phyloP scores from a whole-genome alignment of 164 flowering plant genomes.

The Kalanchoe fedtschenkoi region DNA sequence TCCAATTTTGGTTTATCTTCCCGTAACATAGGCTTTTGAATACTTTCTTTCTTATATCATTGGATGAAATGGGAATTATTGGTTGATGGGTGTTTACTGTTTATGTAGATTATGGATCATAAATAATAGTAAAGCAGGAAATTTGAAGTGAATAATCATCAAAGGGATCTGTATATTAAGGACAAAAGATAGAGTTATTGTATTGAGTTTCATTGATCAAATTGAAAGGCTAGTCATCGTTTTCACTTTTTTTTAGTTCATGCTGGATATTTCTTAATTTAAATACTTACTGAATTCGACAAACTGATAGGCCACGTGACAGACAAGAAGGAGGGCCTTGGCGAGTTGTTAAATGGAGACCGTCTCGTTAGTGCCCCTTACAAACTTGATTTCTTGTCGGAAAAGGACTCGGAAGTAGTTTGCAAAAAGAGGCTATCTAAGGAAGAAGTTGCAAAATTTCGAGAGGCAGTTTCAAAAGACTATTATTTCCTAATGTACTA shows the following conservation, averaged over 20 bases:
- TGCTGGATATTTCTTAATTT: background rate
- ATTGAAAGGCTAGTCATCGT: too few relatives aligned
- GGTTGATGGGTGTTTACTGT: too few relatives aligned
- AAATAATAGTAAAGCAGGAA: too few relatives aligned
- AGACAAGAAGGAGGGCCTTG: background rate
- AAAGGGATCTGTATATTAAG: too few relatives aligned
- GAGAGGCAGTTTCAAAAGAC: slow-evolving; percentile 3
- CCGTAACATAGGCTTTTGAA: too few relatives aligned
- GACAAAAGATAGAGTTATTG: too few relatives aligned
- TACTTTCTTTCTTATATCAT: too few relatives aligned
- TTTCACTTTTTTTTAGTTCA: background rate
- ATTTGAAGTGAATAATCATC: too few relatives aligned
- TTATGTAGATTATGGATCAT: too few relatives aligned
- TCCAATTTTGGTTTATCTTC: too few relatives aligned
- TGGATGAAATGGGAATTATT: too few relatives aligned
- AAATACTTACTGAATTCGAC: background rate
- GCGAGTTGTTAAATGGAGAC: slow-evolving; percentile 5
- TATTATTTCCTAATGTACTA: slow-evolving; percentile 4
- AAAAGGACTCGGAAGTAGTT: slow-evolving; percentile 1
- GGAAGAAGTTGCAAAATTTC: background rate
- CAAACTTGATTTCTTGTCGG: slow-evolving; percentile 4
- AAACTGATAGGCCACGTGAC: background rate
- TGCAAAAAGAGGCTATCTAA: background rate
- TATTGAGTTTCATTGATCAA: too few relatives aligned
- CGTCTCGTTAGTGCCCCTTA: slow-evolving; percentile 6